Percentiles rank a stretch among this genome's conserved stretches.
Evolutionary conservation across 495 filamentous ascomycete species (phyloP).

Genomic region (Penicillium pulvis): DNA sequence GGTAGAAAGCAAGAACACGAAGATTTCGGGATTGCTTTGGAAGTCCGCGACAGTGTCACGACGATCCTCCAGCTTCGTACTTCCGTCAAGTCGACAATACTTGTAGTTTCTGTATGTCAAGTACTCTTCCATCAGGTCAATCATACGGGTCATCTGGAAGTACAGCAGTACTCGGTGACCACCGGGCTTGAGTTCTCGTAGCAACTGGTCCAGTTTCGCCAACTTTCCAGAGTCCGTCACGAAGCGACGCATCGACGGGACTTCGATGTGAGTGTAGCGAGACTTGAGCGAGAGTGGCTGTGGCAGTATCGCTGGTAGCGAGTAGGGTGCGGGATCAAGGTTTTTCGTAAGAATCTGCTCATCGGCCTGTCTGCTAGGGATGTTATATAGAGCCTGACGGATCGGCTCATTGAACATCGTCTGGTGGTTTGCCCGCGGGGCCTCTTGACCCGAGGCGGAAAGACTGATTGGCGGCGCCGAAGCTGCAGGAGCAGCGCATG

Average conservation of each 20-base stretch:
- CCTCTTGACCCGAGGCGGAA: slow-evolving; percentile 67
- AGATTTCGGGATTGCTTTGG: slow-evolving; percentile 89
- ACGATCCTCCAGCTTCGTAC: slow-evolving; percentile 96
- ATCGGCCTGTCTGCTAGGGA: slow-evolving; percentile 65
- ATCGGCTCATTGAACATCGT: slow-evolving; percentile 76
- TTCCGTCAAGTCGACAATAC: slow-evolving; percentile 94
- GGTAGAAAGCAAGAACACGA: slow-evolving; percentile 93
- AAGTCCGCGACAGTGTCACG: slow-evolving; percentile 97
- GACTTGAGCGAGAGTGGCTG: slow-evolving; percentile 74
- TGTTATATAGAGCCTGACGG: slow-evolving; percentile 71
- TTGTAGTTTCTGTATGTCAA: slow-evolving; percentile 98
- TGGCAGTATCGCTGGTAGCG: slow-evolving; percentile 66
- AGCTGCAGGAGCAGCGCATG: slow-evolving; percentile 71
- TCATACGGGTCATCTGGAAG: slow-evolving; percentile 99
- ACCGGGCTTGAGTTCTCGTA: slow-evolving; percentile 85
- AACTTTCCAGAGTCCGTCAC: slow-evolving; percentile 98
- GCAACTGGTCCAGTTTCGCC: slow-evolving; percentile 83
- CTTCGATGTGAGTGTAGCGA: slow-evolving; percentile 84
- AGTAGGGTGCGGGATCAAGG: slow-evolving; percentile 63
- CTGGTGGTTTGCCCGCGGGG: slow-evolving; percentile 67
- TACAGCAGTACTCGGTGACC: slow-evolving; percentile 97
- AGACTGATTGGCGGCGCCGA: slow-evolving; percentile 89
- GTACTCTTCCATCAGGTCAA: slow-evolving; percentile 99
- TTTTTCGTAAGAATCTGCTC: slow-evolving; percentile 70
- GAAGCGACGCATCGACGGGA: slow-evolving; percentile 98